Base-by-base conservation (phyloP, 1,139 yeast genomes). In the Zhuliangozyma blackwelliae region DNA sequence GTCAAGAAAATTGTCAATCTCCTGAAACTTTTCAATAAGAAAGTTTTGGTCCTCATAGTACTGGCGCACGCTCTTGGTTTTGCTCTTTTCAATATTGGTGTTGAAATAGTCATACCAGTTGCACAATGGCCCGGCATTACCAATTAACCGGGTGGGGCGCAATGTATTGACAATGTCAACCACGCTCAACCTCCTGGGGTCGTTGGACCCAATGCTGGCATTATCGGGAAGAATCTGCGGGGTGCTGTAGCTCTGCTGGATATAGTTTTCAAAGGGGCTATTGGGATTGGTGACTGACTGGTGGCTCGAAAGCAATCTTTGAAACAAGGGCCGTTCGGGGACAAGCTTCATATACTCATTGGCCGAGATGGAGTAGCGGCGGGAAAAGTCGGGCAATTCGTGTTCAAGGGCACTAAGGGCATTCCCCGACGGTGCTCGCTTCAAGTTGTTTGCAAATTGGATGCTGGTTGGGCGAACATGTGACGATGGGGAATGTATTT, bases 1-100 rank as follows among this genome's bases (percentile, higher is more conserved):
- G 53, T 83, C 94, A 35, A 85, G 65, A 39, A 83, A 65, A 38
- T 69, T 63, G 52, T 85, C 95, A 25, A 85, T 77, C 43, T 77
- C 83, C 34, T 60, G 57, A 47, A 76, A 82, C 37, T 76, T 65
- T 25, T 72, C 75, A 41, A 83, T 77, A 40, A 80, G 55, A 26
- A 67, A 74, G 51, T 85, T 83, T 55, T 83, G 90, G 5, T 61
- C 54, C 29, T 55, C 47, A 51, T 77, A 78, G 50, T 61, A 77
- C 7, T 51, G 38, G 29, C 57, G 52, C 13, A 70, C 37, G 10
- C 46, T 37, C 29, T 44, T 52, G 28, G 51, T 54, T 28, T 48
- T 56, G 11, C 66, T 49, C 7, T 43, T 44, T 5, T 47, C 34
- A 49, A 48, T 42, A 49, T 63, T 50, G 35, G 55, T 19, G 41